These are phyloP conservation scores for Sphaerulina musiva DNA, from an alignment of 2,329 filamentous ascomycete genomes.

Conservation along the genomic window DNA sequence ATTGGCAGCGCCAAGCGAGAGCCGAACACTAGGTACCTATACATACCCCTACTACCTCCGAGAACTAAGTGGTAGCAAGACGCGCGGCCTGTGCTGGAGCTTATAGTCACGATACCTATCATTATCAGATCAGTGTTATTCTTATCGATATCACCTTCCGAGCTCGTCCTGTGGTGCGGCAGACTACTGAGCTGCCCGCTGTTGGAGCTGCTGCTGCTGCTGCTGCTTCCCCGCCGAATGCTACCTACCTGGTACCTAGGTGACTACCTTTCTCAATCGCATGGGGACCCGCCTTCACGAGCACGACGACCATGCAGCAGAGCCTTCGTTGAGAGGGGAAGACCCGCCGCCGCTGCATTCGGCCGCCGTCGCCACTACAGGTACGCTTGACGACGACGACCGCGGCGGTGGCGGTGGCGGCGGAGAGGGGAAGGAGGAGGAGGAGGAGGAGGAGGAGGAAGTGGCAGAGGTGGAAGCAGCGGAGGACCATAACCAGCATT, in stretches of 20 bases:
- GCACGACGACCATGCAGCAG: constrained; percentile 11
- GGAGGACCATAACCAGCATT: neutral
- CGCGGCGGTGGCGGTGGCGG: too few relatives aligned
- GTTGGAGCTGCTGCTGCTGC: too few relatives aligned
- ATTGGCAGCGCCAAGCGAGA: too few relatives aligned
- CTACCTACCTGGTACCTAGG: neutral
- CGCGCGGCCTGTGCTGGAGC: constrained; percentile 6
- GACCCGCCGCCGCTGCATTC: neutral
- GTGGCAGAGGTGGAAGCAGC: neutral
- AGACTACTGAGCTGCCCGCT: too few relatives aligned
- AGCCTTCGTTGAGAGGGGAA: constrained; percentile 6
- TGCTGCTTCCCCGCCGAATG: neutral
- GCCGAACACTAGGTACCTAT: neutral
- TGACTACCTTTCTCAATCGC: neutral
- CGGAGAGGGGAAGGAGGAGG: too few relatives aligned
- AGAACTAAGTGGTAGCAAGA: neutral
- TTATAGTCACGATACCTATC: neutral
- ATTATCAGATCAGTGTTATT: too few relatives aligned
- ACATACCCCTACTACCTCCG: neutral
- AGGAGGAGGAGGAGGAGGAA: too few relatives aligned
- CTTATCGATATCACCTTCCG: constrained; percentile 1
- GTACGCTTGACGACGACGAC: too few relatives aligned
- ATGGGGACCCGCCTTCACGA: constrained; percentile 14
- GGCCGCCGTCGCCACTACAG: constrained; percentile 2
- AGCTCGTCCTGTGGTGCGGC: neutral